Conservation (phyloP, 495 filamentous ascomycete genomes). For the Neurospora tetrasperma region DNA sequence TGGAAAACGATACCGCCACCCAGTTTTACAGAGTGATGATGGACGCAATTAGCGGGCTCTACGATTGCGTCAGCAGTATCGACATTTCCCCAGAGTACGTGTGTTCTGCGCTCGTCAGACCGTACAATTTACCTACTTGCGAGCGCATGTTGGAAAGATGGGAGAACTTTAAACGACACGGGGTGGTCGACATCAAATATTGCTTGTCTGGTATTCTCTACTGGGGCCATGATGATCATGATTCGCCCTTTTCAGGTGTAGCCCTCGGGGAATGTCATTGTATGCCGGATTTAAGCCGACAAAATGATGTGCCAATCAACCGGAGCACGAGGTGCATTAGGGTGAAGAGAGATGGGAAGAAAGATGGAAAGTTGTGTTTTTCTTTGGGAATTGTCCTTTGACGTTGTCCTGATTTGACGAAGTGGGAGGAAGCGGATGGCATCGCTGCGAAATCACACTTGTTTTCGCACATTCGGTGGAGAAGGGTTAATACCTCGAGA, state of each 20-base stretch:
- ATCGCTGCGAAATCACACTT: background rate
- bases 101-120: background rate
- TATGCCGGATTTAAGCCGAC: too few relatives aligned
- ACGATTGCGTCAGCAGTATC: background rate
- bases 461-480: background rate
- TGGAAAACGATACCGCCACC: background rate
- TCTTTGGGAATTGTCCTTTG: background rate
- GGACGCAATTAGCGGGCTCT: background rate
- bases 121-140: background rate
- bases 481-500: too few relatives aligned
- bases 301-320: background rate
- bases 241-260: too few relatives aligned
- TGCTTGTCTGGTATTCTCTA: too few relatives aligned
- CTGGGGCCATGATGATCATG: too few relatives aligned
- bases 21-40: background rate
- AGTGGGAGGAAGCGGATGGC: background rate
- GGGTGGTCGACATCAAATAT: too few relatives aligned
- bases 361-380: background rate
- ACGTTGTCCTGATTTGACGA: background rate
- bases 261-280: too few relatives aligned
- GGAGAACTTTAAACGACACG: too few relatives aligned
- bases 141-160: too few relatives aligned
- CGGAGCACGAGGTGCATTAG: background rate
- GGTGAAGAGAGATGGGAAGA: background rate
- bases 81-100: too few relatives aligned